Conservation (phyloP, 2,329 filamentous ascomycete species). For the Nectriaceae sp. region DNA sequence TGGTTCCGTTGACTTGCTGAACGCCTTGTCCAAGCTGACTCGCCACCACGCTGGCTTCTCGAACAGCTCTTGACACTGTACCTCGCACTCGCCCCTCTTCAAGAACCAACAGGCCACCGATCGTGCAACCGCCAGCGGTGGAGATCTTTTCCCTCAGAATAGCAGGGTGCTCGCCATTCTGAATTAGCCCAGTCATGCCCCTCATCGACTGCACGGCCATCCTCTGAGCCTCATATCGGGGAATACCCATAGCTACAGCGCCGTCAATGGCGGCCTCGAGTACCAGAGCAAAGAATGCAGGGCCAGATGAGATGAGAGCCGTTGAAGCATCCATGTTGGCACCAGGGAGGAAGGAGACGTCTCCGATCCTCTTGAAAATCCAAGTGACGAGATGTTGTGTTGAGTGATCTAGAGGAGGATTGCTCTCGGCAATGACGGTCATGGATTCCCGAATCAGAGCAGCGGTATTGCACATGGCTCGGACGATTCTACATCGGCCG, state of each 20-base stretch:
- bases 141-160: conserved; percentile 74
- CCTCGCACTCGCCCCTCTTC: conserved; percentile 74
- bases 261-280: conserved; percentile 77
- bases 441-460: conserved; percentile 78
- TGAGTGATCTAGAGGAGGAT: conserved; percentile 56
- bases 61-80: conserved; percentile 66
- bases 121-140: conserved; percentile 77
- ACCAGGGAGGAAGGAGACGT: conserved; percentile 67
- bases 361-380: conserved; percentile 76
- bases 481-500: conserved; percentile 64
- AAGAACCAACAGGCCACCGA: conserved; percentile 70
- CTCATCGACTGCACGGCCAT: conserved; percentile 83
- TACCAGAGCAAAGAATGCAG: conserved; percentile 75
- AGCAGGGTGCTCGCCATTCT: conserved; percentile 74
- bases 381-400: conserved; percentile 65
- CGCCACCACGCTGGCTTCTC: conserved; percentile 71
- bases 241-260: conserved; percentile 76
- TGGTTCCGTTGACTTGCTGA: conserved; percentile 40
- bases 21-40: conserved; percentile 56
- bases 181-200: conserved; percentile 69
- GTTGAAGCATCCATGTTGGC: conserved; percentile 72
- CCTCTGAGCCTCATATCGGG: conserved; percentile 68
- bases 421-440: conserved; percentile 72
- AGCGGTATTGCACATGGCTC: conserved; percentile 85
- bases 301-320: conserved; percentile 72